Percentiles rank a stretch among this genome's conserved stretches.
Conservation (phyloP, 768 basidiomycete species). For the Neoboletus magnificus region DNA sequence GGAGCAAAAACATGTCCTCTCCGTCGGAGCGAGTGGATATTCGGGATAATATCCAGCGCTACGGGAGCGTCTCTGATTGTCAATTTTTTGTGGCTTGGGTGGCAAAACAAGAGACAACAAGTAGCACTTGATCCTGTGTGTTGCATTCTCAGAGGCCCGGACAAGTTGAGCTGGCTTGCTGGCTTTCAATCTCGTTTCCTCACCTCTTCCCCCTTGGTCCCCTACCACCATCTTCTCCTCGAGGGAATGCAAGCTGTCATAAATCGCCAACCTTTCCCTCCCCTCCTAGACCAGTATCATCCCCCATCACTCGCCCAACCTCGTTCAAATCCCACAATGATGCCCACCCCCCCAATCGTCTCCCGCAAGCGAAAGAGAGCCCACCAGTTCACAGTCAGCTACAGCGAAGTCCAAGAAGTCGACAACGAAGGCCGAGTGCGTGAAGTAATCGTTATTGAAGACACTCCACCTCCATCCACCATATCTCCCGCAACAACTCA, state of each 20-base stretch:
- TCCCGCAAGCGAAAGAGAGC: constrained; percentile 82
- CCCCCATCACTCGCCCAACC: constrained; percentile 51
- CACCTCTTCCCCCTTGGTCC: constrained; percentile 12
- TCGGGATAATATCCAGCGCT: background rate
- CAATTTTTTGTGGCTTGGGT: background rate
- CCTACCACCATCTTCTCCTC: constrained; percentile 51
- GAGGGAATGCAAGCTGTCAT: constrained; percentile 71
- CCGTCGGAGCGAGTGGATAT: background rate
- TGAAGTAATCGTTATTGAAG: constrained; percentile 91
- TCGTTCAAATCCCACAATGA: constrained; percentile 51
- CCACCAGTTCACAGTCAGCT: constrained; percentile 77
- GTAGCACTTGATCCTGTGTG: constrained; percentile 32
- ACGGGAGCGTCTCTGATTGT: background rate
- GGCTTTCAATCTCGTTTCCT: constrained; percentile 34
- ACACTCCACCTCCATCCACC: constrained; percentile 78
- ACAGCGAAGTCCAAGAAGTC: constrained; percentile 86
- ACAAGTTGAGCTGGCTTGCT: constrained; percentile 33
- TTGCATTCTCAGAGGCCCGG: constrained; percentile 31
- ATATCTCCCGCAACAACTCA: constrained; percentile 72
- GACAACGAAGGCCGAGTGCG: constrained; percentile 72
- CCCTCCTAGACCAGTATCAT: constrained; percentile 63
- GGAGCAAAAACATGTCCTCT: background rate
- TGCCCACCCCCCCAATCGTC: constrained; percentile 67
- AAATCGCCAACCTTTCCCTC: constrained; percentile 56
- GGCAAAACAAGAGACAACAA: constrained; percentile 30